Percentiles rank a stretch among this genome's conserved stretches.
phyloP scores from a whole-genome alignment of 805 yeast species.

The Zygoascus bituminiphila region DNA sequence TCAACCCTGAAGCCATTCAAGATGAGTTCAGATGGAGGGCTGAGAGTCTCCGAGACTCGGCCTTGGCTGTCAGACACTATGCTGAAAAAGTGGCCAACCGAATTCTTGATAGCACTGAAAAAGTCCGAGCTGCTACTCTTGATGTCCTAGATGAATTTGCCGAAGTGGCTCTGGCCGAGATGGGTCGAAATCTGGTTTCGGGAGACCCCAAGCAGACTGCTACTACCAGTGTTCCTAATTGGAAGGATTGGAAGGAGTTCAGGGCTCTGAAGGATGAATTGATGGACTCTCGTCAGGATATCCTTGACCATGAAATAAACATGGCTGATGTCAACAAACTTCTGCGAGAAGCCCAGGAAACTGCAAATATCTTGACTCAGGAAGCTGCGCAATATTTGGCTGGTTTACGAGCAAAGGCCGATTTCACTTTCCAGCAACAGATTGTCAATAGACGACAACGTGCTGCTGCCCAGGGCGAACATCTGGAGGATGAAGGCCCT shows the following conservation, averaged over 20 bases:
- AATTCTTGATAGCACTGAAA: constrained; percentile 18
- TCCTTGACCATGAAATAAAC: constrained; percentile 32
- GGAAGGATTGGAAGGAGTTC: constrained; percentile 35
- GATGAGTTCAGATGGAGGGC: constrained; percentile 17
- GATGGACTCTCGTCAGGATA: constrained; percentile 33
- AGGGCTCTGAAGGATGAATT: constrained; percentile 36
- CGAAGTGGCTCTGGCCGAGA: constrained; percentile 37
- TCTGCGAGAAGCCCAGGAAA: constrained; percentile 37
- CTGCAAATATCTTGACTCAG: constrained; percentile 33
- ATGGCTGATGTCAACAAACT: constrained; percentile 34
- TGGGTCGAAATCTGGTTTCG: constrained; percentile 33
- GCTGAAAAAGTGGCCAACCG: constrained; percentile 18
- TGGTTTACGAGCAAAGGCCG: constrained; percentile 19
- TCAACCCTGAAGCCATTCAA: constrained; percentile 16
- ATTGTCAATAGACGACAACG: constrained; percentile 3
- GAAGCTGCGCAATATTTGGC: constrained; percentile 37
- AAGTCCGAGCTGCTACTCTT: constrained; percentile 28
- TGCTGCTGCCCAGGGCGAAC: constrained; percentile 19
- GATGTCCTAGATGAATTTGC: constrained; percentile 43
- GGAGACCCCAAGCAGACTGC: constrained; percentile 2
- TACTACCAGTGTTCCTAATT: constrained; percentile 8
- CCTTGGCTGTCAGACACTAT: constrained; percentile 19
- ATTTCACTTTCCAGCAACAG: constrained; percentile 18
- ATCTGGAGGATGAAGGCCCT: constrained; percentile 13
- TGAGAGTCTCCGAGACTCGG: constrained; percentile 18